A percentile compares a stretch with the other conserved stretches of the same genome.
phyloP scores from a whole-genome alignment of 768 basidiomycete genomes.

The Pisolithus sp. region DNA sequence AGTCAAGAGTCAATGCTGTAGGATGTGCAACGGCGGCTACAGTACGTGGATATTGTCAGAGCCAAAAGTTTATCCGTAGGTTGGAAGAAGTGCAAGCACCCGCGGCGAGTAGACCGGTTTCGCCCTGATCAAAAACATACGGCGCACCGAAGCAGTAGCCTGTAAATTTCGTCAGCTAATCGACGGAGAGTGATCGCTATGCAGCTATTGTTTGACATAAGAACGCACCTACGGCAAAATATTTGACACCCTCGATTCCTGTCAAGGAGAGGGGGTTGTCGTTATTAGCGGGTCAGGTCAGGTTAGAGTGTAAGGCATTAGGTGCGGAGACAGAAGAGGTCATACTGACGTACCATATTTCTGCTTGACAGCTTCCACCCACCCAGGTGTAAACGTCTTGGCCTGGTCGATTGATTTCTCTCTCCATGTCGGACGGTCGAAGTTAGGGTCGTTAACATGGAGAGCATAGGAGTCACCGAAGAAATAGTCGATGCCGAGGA shows the following conservation, averaged over 20 bases:
- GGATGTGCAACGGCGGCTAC: constrained; percentile 56
- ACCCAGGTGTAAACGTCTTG: constrained; percentile 36
- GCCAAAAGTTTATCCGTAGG: background rate
- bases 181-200: background rate
- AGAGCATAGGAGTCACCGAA: constrained; percentile 48
- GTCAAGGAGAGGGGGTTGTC: background rate
- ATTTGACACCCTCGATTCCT: constrained; percentile 29
- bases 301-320: no score
- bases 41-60: background rate
- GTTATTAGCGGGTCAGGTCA: background rate
- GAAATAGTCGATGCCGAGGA: constrained; percentile 60
- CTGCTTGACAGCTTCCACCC: constrained; percentile 46
- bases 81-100: constrained; percentile 25
- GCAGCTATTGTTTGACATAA: background rate
- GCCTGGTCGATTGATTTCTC: constrained; percentile 31
- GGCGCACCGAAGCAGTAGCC: constrained; percentile 59
- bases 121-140: constrained; percentile 40
- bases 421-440: constrained; percentile 40
- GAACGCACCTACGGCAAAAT: constrained; percentile 39
- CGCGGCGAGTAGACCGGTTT: constrained; percentile 41
- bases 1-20: constrained; percentile 38
- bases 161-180: constrained; percentile 12
- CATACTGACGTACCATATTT: constrained; percentile 34
- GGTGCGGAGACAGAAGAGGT: no score
- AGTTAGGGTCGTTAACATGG: constrained; percentile 32